Conservation (phyloP, 495 filamentous ascomycete genomes). For the Penicillium desertorum region DNA sequence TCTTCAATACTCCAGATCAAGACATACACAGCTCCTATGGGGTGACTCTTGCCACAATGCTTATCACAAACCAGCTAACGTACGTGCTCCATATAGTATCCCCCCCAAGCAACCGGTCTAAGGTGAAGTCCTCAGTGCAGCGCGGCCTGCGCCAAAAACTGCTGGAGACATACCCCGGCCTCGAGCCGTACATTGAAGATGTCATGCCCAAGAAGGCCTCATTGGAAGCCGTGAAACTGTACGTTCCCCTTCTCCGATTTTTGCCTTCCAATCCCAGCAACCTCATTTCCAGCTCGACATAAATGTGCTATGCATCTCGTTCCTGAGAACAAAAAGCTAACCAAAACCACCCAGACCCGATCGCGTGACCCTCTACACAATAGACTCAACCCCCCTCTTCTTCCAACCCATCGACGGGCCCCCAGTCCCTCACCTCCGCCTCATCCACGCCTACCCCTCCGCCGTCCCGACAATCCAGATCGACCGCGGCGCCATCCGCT, state of each 20-base stretch:
- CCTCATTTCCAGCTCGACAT: neutral
- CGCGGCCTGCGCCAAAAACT: slow-evolving; percentile 79
- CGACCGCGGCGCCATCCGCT: slow-evolving; percentile 94
- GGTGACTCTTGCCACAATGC: neutral
- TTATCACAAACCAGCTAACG: slow-evolving; percentile 17
- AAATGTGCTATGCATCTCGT: neutral
- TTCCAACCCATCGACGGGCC: slow-evolving; percentile 84
- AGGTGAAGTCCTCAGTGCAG: slow-evolving; percentile 96
- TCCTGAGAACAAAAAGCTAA: slow-evolving; percentile 2
- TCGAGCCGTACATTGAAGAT: slow-evolving; percentile 87
- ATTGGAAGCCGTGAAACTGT: slow-evolving; percentile 85
- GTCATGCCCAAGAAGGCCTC: slow-evolving; percentile 95
- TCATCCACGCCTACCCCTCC: slow-evolving; percentile 63
- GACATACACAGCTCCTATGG: neutral
- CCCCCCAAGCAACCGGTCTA: slow-evolving; percentile 77
- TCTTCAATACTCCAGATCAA: neutral
- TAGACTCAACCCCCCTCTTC: slow-evolving; percentile 75
- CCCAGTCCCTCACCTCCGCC: slow-evolving; percentile 73
- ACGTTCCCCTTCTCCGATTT: slow-evolving; percentile 10
- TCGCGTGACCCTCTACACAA: slow-evolving; percentile 79
- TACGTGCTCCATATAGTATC: slow-evolving; percentile 55
- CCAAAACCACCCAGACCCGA: slow-evolving; percentile 60
- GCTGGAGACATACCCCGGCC: slow-evolving; percentile 78
- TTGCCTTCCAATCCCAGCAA: neutral
- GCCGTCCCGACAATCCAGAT: slow-evolving; percentile 59